A percentile compares a stretch with the other conserved stretches of the same genome.
Conservation (phyloP, 768 basidiomycete genomes). For the Macrolepiota fuliginosa region DNA sequence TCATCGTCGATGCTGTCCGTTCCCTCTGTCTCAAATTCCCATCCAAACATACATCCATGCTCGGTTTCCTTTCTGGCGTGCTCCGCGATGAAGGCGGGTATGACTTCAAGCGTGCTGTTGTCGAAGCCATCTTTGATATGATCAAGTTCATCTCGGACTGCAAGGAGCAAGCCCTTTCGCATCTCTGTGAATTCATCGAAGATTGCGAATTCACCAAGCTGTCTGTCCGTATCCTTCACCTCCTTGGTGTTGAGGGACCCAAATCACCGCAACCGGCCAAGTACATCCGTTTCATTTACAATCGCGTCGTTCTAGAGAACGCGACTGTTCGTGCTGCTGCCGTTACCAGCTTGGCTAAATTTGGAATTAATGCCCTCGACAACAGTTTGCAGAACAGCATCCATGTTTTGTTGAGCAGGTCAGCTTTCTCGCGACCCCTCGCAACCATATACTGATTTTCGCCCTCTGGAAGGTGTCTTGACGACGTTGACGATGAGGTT, state of each 20-base stretch:
- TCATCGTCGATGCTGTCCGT: constrained; percentile 98
- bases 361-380: constrained; percentile 88
- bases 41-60: constrained; percentile 94
- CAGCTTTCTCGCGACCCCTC: constrained; percentile 13
- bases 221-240: constrained; percentile 92
- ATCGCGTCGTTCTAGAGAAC: constrained; percentile 97
- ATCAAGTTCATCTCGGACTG: constrained; percentile 95
- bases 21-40: constrained; percentile 99
- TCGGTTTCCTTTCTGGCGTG: constrained; percentile 94
- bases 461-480: constrained; percentile 67
- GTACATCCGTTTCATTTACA: constrained; percentile 99
- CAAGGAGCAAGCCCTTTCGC: constrained; percentile 96
- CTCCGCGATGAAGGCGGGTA: constrained; percentile 98
- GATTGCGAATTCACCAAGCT: constrained; percentile 99
- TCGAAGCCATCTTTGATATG: constrained; percentile 99
- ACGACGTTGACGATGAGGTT: constrained; percentile 99
- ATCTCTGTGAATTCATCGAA: constrained; percentile 99
- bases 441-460: constrained; percentile 8
- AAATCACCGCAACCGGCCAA: constrained; percentile 96
- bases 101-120: constrained; percentile 98
- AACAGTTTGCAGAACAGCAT: constrained; percentile 79
- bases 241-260: constrained; percentile 95
- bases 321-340: constrained; percentile 97
- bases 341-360: constrained; percentile 92
- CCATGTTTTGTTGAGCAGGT: constrained; percentile 83